Percentiles rank a stretch among this genome's conserved stretches.
Evolutionary conservation across 768 basidiomycete genomes (phyloP).

Genomic region (Auricularia sp.): DNA sequence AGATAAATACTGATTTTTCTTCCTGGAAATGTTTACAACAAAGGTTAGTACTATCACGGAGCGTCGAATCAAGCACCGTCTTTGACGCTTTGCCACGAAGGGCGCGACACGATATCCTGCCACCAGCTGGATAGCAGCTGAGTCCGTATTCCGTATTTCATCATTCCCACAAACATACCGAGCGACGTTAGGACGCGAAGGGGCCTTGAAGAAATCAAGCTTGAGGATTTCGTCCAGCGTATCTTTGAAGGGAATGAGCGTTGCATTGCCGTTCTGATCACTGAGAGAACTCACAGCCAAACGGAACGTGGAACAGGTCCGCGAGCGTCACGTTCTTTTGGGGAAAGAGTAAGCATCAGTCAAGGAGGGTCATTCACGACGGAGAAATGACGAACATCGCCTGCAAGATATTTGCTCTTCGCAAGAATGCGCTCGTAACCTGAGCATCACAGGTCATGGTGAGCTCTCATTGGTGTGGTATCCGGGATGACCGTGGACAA

Average conservation of each 20-base stretch:
- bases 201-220: not conserved
- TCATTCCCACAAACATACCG: not conserved
- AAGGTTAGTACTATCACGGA: no score
- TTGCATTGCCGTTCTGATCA: no score
- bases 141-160: not conserved
- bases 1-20: no score
- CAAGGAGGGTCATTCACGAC: not conserved
- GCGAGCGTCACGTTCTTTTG: constrained; percentile 39
- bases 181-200: not conserved
- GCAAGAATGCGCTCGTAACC: constrained; percentile 45
- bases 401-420: constrained; percentile 44
- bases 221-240: not conserved
- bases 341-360: not conserved
- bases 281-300: constrained; percentile 17
- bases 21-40: no score
- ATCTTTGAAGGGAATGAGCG: not conserved
- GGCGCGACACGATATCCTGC: not conserved
- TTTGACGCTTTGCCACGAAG: not conserved
- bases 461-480: not conserved
- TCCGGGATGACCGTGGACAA: no score
- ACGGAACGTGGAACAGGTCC: constrained; percentile 50
- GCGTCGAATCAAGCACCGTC: not conserved
- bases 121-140: not conserved
- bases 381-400: constrained; percentile 20
- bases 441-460: not conserved